Percentiles rank a stretch among this genome's conserved stretches.
Evolutionary conservation across 768 basidiomycete species (phyloP).

Genomic region (Paxillus ammoniavirescens): DNA sequence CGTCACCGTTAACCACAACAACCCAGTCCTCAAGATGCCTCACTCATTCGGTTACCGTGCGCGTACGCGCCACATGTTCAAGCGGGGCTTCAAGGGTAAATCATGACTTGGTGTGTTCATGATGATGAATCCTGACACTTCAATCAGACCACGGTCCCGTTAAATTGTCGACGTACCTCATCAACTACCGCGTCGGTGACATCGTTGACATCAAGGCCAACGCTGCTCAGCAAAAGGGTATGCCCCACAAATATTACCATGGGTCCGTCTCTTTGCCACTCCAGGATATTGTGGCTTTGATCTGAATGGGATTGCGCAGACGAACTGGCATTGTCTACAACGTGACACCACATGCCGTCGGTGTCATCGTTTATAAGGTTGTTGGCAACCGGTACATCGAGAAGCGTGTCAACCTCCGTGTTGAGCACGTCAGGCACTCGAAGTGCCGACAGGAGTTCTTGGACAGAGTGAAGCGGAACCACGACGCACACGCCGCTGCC

Average conservation of each 20-base stretch:
- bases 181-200: conserved; percentile 93
- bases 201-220: conserved; percentile 99
- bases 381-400: conserved; percentile 99
- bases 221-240: conserved; percentile 98
- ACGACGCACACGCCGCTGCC: conserved; percentile 76
- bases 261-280: conserved; percentile 56
- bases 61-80: conserved; percentile 99
- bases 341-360: conserved; percentile 91
- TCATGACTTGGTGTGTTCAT: conserved; percentile 17
- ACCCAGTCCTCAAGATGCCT: conserved; percentile 82
- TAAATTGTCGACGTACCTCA: conserved; percentile 89
- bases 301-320: conserved; percentile 39
- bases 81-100: conserved; percentile 95
- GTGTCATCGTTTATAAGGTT: conserved; percentile 97
- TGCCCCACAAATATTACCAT: conserved; percentile 99
- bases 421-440: conserved; percentile 95
- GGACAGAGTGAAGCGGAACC: conserved; percentile 92
- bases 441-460: conserved; percentile 98
- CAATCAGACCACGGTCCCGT: conserved; percentile 80
- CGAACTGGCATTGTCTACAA: conserved; percentile 99
- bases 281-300: not conserved
- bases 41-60: conserved; percentile 99
- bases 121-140: conserved; percentile 1
- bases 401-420: conserved; percentile 97
- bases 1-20: conserved; percentile 7